A percentile compares a stretch with the other conserved stretches of the same genome.
Conservation (phyloP, 2,329 filamentous ascomycete genomes). For the Fusarium sp. region DNA sequence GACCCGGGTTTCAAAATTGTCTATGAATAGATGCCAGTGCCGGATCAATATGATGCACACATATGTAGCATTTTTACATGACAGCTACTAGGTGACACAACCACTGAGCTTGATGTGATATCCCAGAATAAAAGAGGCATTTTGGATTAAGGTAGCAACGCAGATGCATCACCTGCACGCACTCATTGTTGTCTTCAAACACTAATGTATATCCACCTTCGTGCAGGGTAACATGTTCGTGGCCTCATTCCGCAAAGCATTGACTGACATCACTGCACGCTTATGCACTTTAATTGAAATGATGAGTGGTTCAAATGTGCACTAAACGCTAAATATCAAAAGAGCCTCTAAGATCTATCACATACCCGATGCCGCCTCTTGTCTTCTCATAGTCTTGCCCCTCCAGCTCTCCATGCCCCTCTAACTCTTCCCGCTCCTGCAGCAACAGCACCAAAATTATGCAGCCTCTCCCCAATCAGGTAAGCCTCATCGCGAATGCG, state of each 20-base stretch:
- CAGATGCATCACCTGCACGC: slow-evolving; percentile 19
- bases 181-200: slow-evolving; percentile 15
- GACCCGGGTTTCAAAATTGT: slow-evolving; percentile 21
- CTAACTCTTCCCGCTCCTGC: slow-evolving; percentile 54
- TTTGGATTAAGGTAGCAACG: not conserved
- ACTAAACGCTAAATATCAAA: slow-evolving; percentile 22
- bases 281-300: slow-evolving; percentile 14
- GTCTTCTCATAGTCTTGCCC: slow-evolving; percentile 48
- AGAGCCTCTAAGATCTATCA: slow-evolving; percentile 17
- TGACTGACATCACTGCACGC: slow-evolving; percentile 22
- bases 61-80: slow-evolving; percentile 15
- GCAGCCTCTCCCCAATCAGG: slow-evolving; percentile 90
- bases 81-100: slow-evolving; percentile 1
- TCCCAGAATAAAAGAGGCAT: not conserved
- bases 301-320: slow-evolving; percentile 7
- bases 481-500: slow-evolving; percentile 95
- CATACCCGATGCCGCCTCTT: slow-evolving; percentile 6
- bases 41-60: slow-evolving; percentile 11
- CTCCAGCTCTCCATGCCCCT: slow-evolving; percentile 55
- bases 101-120: not conserved
- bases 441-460: slow-evolving; percentile 81
- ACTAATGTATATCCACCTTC: slow-evolving; percentile 17
- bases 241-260: slow-evolving; percentile 19
- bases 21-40: slow-evolving; percentile 29
- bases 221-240: slow-evolving; percentile 33